A percentile compares a stretch with the other conserved stretches of the same genome.
These are phyloP conservation scores for Coemansia sp. DNA, from an alignment of 192 early-diverging fungal species.

Conservation along the genomic window DNA sequence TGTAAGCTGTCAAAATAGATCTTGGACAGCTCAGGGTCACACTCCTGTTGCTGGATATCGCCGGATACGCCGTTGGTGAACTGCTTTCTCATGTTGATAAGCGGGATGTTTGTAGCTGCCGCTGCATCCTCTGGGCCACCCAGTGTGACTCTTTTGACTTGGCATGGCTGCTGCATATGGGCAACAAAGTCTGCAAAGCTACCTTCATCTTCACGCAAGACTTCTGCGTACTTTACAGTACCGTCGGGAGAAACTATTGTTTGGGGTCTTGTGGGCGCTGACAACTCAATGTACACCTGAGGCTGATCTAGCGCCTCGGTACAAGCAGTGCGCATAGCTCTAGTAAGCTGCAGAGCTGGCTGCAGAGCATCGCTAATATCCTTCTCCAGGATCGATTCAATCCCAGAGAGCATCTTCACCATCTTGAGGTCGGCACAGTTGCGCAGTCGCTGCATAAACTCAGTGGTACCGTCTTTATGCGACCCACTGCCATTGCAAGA, in stretches of 20 bases:
- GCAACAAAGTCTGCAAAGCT: constrained; percentile 84
- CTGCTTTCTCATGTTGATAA: constrained; percentile 15
- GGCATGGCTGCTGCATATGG: constrained; percentile 69
- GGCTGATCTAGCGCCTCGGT: constrained; percentile 58
- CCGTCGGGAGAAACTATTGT: constrained; percentile 70
- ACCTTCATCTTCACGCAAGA: constrained; percentile 64
- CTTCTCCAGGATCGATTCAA: constrained; percentile 57
- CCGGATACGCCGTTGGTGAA: constrained; percentile 28
- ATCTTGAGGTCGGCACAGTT: constrained; percentile 74
- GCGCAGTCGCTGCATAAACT: constrained; percentile 54
- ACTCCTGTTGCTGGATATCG: constrained; percentile 66
- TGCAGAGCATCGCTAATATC: constrained; percentile 64
- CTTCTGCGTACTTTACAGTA: constrained; percentile 73
- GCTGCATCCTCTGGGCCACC: constrained; percentile 52
- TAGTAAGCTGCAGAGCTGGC: constrained; percentile 49
- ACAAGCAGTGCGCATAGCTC: constrained; percentile 72
- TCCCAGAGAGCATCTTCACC: constrained; percentile 76
- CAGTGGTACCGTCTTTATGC: too few relatives aligned
- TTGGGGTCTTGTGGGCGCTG: constrained; percentile 70
- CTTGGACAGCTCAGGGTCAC: constrained; percentile 62
- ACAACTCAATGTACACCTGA: constrained; percentile 85
- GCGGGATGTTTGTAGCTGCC: constrained; percentile 48
- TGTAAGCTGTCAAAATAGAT: constrained; percentile 72
- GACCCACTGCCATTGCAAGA: too few relatives aligned
- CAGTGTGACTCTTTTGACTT: too few relatives aligned